These are phyloP conservation scores for Nothopassalora personata DNA, from an alignment of 2,329 filamentous ascomycete species.

Conservation along the genomic window DNA sequence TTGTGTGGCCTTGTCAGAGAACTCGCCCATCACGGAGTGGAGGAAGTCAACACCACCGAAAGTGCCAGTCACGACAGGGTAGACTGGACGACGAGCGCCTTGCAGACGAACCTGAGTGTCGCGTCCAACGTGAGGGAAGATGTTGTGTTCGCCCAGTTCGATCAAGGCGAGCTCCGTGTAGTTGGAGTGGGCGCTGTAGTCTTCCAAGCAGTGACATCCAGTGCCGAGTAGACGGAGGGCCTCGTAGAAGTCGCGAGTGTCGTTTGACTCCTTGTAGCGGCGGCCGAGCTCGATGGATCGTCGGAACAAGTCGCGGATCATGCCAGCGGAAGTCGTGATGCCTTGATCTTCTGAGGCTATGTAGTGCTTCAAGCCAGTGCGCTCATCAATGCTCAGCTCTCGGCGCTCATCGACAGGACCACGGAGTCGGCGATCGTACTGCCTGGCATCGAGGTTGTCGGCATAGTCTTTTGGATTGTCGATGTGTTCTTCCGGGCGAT, in stretches of 20 bases:
- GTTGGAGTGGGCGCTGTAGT: constrained; percentile 91
- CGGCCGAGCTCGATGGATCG: constrained; percentile 75
- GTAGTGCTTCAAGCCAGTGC: constrained; percentile 69
- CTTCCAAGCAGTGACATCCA: constrained; percentile 83
- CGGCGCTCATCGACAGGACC: constrained; percentile 66
- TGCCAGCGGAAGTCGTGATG: constrained; percentile 75
- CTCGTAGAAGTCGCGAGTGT: constrained; percentile 78
- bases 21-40: constrained; percentile 66
- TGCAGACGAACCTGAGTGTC: constrained; percentile 64
- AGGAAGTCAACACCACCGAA: constrained; percentile 89
- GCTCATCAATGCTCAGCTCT: constrained; percentile 72
- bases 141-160: constrained; percentile 71
- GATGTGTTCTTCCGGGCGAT: constrained; percentile 51
- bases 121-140: constrained; percentile 84
- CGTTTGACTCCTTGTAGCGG: constrained; percentile 59
- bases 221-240: constrained; percentile 81
- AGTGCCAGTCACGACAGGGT: constrained; percentile 81
- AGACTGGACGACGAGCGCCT: constrained; percentile 63
- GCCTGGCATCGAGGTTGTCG: constrained; percentile 77
- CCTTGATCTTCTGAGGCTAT: constrained; percentile 76
- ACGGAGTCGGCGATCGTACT: constrained; percentile 74
- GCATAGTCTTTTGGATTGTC: constrained; percentile 59
- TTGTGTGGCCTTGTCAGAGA: constrained; percentile 85
- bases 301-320: constrained; percentile 68
- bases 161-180: constrained; percentile 84